Evolutionary conservation across 2,329 filamentous ascomycete species (phyloP), one percentile per base, ranked within the genome.

Genomic region (Cladosporium austrohemisphaericum): DNA sequence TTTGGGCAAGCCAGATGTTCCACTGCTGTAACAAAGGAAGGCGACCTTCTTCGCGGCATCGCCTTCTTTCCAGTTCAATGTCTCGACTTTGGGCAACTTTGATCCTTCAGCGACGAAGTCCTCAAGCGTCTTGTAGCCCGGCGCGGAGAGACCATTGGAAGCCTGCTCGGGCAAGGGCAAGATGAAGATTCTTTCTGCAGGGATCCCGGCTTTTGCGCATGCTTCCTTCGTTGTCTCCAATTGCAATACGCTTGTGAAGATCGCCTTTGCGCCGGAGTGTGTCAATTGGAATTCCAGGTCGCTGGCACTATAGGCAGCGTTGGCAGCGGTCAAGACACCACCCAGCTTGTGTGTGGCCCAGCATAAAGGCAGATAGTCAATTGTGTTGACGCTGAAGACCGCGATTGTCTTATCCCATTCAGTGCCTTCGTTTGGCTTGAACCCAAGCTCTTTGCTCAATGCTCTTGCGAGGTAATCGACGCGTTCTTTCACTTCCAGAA

Each of bases 351-450:
- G 88, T 13, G 86, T 76, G 3, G 87, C 84, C 76, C 86, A 88
- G 31, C 79, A 80, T 23, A 89, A 69, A 4, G 86, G 80, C 53
- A 90, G 70, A 46, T 85, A 88, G 67, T 93, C 87, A 55, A 93
- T 81, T 80, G 87, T 88, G 64, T 94, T 94, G 52, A 90, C 68
- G n/a, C 84, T 84, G 69, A 88, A 94, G 22, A 91, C 72, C 4
- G 76, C 84, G 40, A 88, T 73, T 19, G 91, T 85, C 66, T 90
- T 89, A 60, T 93, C 87, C 84, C 85, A 93, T 64, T 91, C 86
- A 0, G 80, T 80, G 10, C 85, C 87, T 50, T 81, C 67, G 57
- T 87, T 84, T 6, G 85, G 81, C 37, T 76, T 67, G 77, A 87
- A 90, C 35, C 80, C 83, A 52, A 93, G 76, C 55, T 87, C 81